Conservation (phyloP, 345 rosid species). For the Populus alba region DNA sequence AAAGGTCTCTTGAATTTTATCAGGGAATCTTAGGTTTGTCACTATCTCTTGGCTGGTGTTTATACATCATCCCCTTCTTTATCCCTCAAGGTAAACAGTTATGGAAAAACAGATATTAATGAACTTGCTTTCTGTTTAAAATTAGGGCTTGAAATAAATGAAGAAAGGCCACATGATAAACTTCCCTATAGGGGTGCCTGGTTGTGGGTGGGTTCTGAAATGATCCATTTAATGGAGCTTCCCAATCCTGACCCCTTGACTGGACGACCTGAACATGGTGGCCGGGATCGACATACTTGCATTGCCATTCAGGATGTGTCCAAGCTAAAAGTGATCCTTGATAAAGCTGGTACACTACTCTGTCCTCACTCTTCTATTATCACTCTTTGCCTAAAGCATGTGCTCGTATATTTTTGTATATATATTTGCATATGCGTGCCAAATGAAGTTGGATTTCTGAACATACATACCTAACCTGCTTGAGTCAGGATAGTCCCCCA, state of each 20-base stretch:
- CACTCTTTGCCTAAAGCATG: neutral
- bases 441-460: no score
- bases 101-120: neutral
- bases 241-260: constrained; percentile 92
- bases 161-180: constrained; percentile 91
- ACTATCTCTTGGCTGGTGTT: neutral
- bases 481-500: no score
- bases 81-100: neutral
- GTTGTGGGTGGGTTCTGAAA: constrained; percentile 97
- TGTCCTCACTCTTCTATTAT: neutral
- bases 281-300: constrained; percentile 91
- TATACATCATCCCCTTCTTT: neutral
- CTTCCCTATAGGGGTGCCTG: constrained; percentile 93
- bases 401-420: neutral
- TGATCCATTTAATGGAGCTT: constrained; percentile 99
- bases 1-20: constrained; percentile 81
- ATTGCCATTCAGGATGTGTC: constrained; percentile 75
- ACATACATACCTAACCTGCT: no score
- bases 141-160: constrained; percentile 81
- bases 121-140: constrained; percentile 7
- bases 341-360: constrained; percentile 58
- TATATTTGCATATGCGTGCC: neutral
- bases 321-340: constrained; percentile 64
- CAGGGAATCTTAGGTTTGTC: constrained; percentile 61
- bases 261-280: constrained; percentile 90